Evolutionary conservation across 2,329 filamentous ascomycete species (phyloP).

Genomic region (Metarhizium album): DNA sequence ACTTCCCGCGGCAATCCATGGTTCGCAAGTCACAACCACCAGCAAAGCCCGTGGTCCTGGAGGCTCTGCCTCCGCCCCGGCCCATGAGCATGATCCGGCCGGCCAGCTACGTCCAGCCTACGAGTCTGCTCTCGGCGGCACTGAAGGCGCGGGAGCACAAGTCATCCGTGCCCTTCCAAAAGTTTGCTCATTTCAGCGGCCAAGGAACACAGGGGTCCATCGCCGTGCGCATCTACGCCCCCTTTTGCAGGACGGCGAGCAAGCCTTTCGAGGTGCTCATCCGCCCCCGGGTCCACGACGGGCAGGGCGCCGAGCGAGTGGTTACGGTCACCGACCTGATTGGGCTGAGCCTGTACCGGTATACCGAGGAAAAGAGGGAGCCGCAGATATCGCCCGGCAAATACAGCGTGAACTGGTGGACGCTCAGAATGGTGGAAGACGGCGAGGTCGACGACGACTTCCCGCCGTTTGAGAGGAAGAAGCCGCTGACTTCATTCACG

Average conservation of each 20-base stretch:
- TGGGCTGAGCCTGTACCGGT: conserved; percentile 66
- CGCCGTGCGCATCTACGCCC: conserved; percentile 65
- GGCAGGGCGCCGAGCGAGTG: conserved; percentile 46
- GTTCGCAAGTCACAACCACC: conserved; percentile 50
- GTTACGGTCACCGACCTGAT: conserved; percentile 75
- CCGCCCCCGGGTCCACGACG: conserved; percentile 56
- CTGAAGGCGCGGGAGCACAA: conserved; percentile 62
- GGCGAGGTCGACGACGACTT: conserved; percentile 82
- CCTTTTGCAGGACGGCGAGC: conserved; percentile 54
- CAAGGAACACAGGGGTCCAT: conserved; percentile 70
- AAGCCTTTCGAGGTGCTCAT: conserved; percentile 64
- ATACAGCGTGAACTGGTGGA: conserved; percentile 73
- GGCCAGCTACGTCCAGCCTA: conserved; percentile 56
- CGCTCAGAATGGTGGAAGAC: conserved; percentile 71
- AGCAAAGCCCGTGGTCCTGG: conserved; percentile 44
- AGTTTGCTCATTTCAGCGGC: conserved; percentile 65
- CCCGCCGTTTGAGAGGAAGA: conserved; percentile 63
- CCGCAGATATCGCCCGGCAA: conserved; percentile 55
- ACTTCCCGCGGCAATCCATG: conserved; percentile 51
- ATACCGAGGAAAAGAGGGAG: conserved; percentile 64
- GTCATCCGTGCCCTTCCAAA: conserved; percentile 61
- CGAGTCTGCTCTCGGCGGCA: conserved; percentile 60
- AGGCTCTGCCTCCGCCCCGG: conserved; percentile 59
- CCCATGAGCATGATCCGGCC: conserved; percentile 54
- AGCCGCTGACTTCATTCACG: conserved; percentile 66